Percentiles rank a stretch among this genome's conserved stretches.
Evolutionary conservation across 1,139 yeast genomes (phyloP).

Genomic region (Tardiomyces blankii): DNA sequence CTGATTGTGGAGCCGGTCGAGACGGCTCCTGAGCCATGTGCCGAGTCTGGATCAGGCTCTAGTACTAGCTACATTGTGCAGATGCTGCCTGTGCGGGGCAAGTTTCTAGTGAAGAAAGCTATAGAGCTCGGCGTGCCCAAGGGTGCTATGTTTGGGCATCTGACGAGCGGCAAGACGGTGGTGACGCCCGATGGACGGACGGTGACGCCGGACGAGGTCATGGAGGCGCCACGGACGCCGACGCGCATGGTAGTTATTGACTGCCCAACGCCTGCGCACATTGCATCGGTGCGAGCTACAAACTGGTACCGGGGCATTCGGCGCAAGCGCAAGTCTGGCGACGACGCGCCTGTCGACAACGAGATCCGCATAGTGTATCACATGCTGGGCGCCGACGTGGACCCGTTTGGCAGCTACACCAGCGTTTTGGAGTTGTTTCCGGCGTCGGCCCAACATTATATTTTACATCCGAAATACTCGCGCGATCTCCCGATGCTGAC

Average conservation of each 20-base stretch:
- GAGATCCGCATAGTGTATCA: slow-evolving; percentile 51
- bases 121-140: slow-evolving; percentile 55
- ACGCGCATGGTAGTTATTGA: slow-evolving; percentile 60
- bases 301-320: slow-evolving; percentile 4
- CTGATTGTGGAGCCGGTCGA: slow-evolving; percentile 44
- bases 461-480: slow-evolving; percentile 57
- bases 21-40: slow-evolving; percentile 2
- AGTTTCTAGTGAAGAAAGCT: slow-evolving; percentile 59
- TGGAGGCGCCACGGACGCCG: slow-evolving; percentile 50
- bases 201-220: slow-evolving; percentile 59
- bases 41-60: slow-evolving; percentile 1
- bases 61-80: slow-evolving; percentile 51
- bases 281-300: slow-evolving; percentile 22
- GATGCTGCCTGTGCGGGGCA: slow-evolving; percentile 65
- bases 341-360: slow-evolving; percentile 5
- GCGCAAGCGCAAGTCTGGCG: slow-evolving; percentile 7
- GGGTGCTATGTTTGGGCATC: slow-evolving; percentile 45
- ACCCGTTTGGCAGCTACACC: slow-evolving; percentile 33
- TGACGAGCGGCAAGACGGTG: slow-evolving; percentile 53
- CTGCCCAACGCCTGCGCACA: slow-evolving; percentile 47
- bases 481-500: slow-evolving; percentile 51
- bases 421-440: slow-evolving; percentile 33
- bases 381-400: slow-evolving; percentile 55
- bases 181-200: slow-evolving; percentile 46
- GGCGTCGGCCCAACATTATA: slow-evolving; percentile 42